These are phyloP conservation scores for Laguncularia racemosa DNA, from an alignment of 345 rosid genomes.

Conservation along the genomic window DNA sequence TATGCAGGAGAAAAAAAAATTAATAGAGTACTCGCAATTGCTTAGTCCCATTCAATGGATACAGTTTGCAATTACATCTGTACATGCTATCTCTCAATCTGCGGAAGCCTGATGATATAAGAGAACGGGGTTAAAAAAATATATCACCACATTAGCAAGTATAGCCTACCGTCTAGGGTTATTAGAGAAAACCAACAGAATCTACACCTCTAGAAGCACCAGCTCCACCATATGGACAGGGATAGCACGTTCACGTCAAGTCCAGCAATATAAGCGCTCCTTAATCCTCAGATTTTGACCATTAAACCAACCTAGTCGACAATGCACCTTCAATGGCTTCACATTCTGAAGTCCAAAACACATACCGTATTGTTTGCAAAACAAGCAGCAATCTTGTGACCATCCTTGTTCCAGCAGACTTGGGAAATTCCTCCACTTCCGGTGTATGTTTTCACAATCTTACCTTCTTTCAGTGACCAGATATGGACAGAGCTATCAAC, in stretches of 20 bases:
- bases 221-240: not conserved
- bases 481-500: conserved; percentile 79
- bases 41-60: too few relatives aligned
- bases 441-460: conserved; percentile 78
- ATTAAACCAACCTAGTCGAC: too few relatives aligned
- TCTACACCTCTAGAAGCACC: conserved; percentile 1
- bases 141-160: too few relatives aligned
- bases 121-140: not conserved
- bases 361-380: conserved; percentile 82
- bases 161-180: conserved; percentile 7
- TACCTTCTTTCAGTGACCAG: conserved; percentile 92
- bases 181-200: not conserved
- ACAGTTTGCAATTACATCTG: conserved; percentile 5
- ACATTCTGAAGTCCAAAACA: conserved; percentile 90
- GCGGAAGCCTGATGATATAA: not conserved
- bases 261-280: too few relatives aligned
- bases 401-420: conserved; percentile 98
- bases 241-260: too few relatives aligned
- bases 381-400: conserved; percentile 93
- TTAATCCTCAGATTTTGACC: too few relatives aligned
- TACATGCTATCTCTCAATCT: conserved; percentile 4
- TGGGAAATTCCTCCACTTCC: conserved; percentile 92
- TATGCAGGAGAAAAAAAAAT: too few relatives aligned
- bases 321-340: conserved; percentile 5
- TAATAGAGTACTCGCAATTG: too few relatives aligned